Evolutionary conservation across 495 filamentous ascomycete species (phyloP).

Genomic region (Hyaloscypha bicolor): DNA sequence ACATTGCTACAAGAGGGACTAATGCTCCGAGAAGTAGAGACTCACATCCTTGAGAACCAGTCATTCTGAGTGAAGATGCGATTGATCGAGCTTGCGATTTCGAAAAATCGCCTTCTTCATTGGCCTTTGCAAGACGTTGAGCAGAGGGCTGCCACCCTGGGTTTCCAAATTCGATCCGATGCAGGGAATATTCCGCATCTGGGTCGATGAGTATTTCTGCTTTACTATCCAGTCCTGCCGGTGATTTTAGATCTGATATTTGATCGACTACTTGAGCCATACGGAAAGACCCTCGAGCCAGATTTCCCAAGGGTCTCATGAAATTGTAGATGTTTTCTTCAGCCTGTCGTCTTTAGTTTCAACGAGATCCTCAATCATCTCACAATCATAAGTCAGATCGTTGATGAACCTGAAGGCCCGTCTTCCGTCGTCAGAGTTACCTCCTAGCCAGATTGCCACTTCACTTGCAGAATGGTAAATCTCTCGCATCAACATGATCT

Average conservation of each 20-base stretch:
- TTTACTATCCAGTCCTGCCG: neutral
- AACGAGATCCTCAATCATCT: neutral
- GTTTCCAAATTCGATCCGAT: neutral
- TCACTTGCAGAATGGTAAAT: conserved; percentile 12
- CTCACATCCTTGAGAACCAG: conserved; percentile 21
- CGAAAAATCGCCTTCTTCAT: conserved; percentile 3
- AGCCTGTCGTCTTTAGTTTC: neutral
- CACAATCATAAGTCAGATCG: neutral
- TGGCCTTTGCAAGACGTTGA: neutral
- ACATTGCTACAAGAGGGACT: too few relatives aligned
- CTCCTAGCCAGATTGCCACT: conserved; percentile 21
- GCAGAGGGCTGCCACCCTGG: conserved; percentile 1
- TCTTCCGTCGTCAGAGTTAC: conserved; percentile 1
- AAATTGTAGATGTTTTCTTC: neutral
- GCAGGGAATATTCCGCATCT: conserved; percentile 1
- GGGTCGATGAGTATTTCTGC: conserved; percentile 4
- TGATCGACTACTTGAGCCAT: neutral
- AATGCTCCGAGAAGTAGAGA: too few relatives aligned
- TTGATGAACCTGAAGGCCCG: conserved; percentile 13
- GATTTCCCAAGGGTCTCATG: neutral
- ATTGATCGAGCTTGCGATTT: conserved; percentile 4
- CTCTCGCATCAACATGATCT: conserved; percentile 21
- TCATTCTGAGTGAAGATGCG: conserved; percentile 9
- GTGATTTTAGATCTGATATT: neutral
- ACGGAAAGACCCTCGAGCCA: neutral